Evolutionary conservation across 495 filamentous ascomycete species (phyloP).

Genomic region (Parachaetomium inaequale): DNA sequence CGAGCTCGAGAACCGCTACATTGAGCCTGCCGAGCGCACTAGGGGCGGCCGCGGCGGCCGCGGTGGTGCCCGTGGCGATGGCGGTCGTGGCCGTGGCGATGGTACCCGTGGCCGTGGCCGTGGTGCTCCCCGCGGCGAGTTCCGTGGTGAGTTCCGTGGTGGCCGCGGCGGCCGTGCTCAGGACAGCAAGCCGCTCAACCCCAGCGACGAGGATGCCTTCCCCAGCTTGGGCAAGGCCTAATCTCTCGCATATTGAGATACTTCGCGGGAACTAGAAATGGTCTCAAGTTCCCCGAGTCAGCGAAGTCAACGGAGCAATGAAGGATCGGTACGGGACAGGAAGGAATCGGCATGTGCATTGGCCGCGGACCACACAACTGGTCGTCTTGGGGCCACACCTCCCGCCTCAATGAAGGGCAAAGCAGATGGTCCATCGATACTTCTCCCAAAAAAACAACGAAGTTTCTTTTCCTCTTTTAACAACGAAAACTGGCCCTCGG

Average conservation of each 20-base stretch:
- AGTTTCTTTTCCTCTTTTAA: slow-evolving; percentile 2
- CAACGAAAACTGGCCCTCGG: neutral
- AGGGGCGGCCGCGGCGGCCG: slow-evolving; percentile 55
- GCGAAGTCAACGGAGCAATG: neutral
- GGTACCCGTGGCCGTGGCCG: slow-evolving; percentile 40
- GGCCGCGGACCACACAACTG: neutral
- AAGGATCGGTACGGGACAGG: neutral
- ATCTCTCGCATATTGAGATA: slow-evolving; percentile 2
- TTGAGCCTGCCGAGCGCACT: slow-evolving; percentile 61
- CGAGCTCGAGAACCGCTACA: slow-evolving; percentile 78
- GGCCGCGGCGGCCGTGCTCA: slow-evolving; percentile 38
- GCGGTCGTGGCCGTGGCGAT: slow-evolving; percentile 37
- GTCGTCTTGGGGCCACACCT: neutral
- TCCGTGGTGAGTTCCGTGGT: slow-evolving; percentile 24
- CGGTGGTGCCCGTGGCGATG: slow-evolving; percentile 46
- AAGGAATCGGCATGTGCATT: slow-evolving; percentile 5
- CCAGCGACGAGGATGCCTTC: slow-evolving; percentile 66
- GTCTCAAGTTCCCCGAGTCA: neutral
- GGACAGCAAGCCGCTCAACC: slow-evolving; percentile 48
- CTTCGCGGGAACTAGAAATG: neutral
- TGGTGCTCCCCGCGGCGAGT: slow-evolving; percentile 37
- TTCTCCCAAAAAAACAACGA: slow-evolving; percentile 11
- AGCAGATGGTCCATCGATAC: slow-evolving; percentile 8
- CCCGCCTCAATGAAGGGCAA: slow-evolving; percentile 1
- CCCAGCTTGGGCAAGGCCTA: slow-evolving; percentile 59